Base-by-base conservation (phyloP, 192 early-diverging fungal species). In the Tieghemiomyces parasiticus region DNA sequence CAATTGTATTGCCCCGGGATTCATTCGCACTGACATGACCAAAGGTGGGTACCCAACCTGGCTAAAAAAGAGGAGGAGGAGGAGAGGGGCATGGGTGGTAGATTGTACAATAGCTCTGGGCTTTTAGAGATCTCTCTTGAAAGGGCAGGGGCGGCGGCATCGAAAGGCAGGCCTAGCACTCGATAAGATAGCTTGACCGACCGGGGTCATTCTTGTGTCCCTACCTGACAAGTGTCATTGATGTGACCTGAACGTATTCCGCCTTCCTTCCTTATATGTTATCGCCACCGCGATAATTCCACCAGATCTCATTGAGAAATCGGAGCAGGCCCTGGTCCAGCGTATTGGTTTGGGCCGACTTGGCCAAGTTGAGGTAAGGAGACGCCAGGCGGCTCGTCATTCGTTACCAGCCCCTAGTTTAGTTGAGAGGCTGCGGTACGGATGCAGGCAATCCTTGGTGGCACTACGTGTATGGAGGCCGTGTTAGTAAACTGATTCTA, bases 1-100 rank as follows among this genome's bases (percentile, higher is more conserved):
- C 9, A 92, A 91, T 73, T 76, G 78, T 4, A 79, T 95, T 66
- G 84, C 89, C 12, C 92, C 92, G 35, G 92, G 92, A 42, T 93
- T 84, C 63, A 87, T 92, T 44, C 79, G 80, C 8, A 93, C 92
- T 0, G 79, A 88, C 45, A 87, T 90, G 83, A 88, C 80, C 16
- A 51, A 69, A 24, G 69, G 77, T 84, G 74, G 61, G 61, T 35
- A 26, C 45, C 45, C 16, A 46, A 19, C 38, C 8, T 46, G 10
- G 19, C 45, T 14, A 2, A 2, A 44, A 46, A 53, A 26, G n/a
- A 25, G 10, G 19, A n/a, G 14, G 19, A 3, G 44, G 0, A 44
- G 8, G 22, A 13, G 16, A 22, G 16, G 20, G 10, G 25, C 19
- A 42, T 49, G n/a, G 52, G 46, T 22, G 46, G 35, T 4, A 34